Base-by-base conservation (phyloP, 23 red algal genomes). In the Chondrus crispus region DNA sequence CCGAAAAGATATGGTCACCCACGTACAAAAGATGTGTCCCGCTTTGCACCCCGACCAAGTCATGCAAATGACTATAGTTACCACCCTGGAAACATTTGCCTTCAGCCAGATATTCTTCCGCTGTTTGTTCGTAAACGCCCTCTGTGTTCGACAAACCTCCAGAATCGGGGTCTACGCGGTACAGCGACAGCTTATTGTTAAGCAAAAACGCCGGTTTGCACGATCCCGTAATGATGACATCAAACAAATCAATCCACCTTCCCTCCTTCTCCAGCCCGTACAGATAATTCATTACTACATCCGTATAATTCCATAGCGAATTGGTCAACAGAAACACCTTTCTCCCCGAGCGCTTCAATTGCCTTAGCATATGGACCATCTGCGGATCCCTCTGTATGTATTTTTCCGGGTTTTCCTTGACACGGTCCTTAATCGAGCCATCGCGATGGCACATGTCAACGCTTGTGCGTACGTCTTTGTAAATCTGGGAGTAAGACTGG, bases 391-490 rank as follows among this genome's bases (percentile, higher is more conserved):
- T 60, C 40, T 95, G 68, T 16, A 99, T 96, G 85, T 80, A 99
- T 24, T 62, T 43, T 38, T 75, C 64, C 1, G 97, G 97, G 22
- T 92, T 74, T 30, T 92, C 48, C 24, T 94, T 85, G 50, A 99
- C 92, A 47, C 71, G 74, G 44, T 91, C 84, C 84, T 99, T 99
- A 36, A 99, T 96, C 54, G 77, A 88, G 29, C 97, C 97, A 82
- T 99, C 97, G n/a, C 97, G 94, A 70, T 99, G 97, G 80, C 94
- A 99, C 70, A 99, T 90, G 71, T 99, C 97, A 48, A 99, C 97
- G 24, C 81, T 83, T 66, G 53, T 66, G 41, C 97, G 79, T 16
- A 99, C 97, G 54, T 99, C 97, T 29, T 76, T 73, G 57, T 95
- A 99, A 46, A 99, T 99, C 45, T 85, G 78, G 29, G 35, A 53